Evolutionary conservation across 176 grass and related monocot species (phyloP).

Genomic region (Panicum miliaceum): DNA sequence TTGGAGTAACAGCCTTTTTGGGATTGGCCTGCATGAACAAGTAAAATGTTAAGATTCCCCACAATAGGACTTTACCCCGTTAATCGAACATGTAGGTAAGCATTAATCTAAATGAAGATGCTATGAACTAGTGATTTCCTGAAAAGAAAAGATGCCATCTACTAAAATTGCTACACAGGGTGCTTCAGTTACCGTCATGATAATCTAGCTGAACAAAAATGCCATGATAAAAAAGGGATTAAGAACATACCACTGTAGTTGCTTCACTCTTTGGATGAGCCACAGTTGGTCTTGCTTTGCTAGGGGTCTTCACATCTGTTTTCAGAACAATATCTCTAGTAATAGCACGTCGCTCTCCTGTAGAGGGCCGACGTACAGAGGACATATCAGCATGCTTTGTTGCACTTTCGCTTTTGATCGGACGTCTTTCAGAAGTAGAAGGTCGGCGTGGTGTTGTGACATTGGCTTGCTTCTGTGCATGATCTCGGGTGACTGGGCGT

Average conservation of each 20-base stretch:
- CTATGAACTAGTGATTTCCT: not conserved
- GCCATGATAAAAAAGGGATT: not conserved
- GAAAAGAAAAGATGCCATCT: not conserved
- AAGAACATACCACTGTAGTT: constrained; percentile 44
- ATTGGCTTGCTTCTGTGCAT: constrained; percentile 41
- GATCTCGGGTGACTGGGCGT: constrained; percentile 31
- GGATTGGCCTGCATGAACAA: constrained; percentile 50
- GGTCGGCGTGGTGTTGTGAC: constrained; percentile 29
- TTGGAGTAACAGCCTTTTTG: constrained; percentile 52
- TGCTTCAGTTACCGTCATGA: constrained; percentile 7
- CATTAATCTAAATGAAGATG: not conserved
- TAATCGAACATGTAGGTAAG: constrained; percentile 4
- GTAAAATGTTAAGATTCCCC: constrained; percentile 20
- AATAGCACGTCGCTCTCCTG: constrained; percentile 50
- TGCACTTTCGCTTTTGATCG: constrained; percentile 34
- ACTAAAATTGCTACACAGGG: not conserved
- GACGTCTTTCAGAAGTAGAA: constrained; percentile 53
- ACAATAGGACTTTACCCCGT: not conserved
- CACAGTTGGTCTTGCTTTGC: constrained; percentile 34
- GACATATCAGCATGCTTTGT: constrained; percentile 36
- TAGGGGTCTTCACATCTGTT: constrained; percentile 41
- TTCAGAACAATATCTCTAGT: constrained; percentile 47
- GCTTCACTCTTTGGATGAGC: constrained; percentile 24
- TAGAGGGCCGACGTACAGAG: constrained; percentile 39
- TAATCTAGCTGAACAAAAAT: not conserved